Conservation (phyloP, 2,329 filamentous ascomycete species). For the Bipolaris bicolor region DNA sequence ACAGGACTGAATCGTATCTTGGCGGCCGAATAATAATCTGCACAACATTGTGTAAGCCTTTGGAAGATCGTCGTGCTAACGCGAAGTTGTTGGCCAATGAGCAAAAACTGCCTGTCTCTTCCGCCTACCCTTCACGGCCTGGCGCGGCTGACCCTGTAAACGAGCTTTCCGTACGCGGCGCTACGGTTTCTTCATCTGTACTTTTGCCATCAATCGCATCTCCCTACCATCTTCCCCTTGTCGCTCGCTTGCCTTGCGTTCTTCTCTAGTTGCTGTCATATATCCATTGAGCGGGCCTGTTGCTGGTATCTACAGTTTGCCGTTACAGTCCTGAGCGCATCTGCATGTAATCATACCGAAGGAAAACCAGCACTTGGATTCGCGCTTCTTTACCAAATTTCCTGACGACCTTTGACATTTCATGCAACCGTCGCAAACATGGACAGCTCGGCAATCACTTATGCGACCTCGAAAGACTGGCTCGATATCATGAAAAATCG, state of each 20-base stretch:
- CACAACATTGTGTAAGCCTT: constrained; percentile 17
- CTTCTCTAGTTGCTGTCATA: constrained; percentile 1
- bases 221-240: constrained; percentile 8
- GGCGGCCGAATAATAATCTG: constrained; percentile 5
- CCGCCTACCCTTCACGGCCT: constrained; percentile 20
- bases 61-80: constrained; percentile 11
- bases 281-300: constrained; percentile 1
- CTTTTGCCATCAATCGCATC: constrained; percentile 14
- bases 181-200: constrained; percentile 18
- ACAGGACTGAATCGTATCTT: not conserved
- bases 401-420: constrained; percentile 7
- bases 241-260: constrained; percentile 10
- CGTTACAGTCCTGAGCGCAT: constrained; percentile 13
- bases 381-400: constrained; percentile 6
- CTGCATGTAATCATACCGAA: constrained; percentile 22
- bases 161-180: constrained; percentile 23
- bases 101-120: constrained; percentile 14
- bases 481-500: constrained; percentile 47
- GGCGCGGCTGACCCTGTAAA: constrained; percentile 20
- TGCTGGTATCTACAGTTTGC: constrained; percentile 6
- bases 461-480: constrained; percentile 45
- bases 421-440: constrained; percentile 23
- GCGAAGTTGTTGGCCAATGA: constrained; percentile 17
- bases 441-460: constrained; percentile 36
- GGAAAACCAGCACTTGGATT: constrained; percentile 22